Base-by-base conservation (phyloP, 306 rosid genomes). In the Biancaea sappan region DNA sequence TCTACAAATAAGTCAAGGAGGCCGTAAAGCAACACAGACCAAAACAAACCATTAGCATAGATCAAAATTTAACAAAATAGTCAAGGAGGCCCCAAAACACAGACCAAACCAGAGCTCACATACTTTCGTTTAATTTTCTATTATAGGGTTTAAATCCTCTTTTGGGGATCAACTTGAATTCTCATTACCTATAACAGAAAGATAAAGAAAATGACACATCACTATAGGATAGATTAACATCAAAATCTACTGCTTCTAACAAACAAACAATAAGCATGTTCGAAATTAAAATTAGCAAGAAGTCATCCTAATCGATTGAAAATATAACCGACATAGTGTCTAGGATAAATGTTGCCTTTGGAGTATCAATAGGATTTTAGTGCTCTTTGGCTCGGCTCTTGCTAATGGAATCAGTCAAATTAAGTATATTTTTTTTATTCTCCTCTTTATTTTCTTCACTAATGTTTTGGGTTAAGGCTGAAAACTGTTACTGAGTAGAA, bases 341-440 rank as follows among this genome's bases (percentile, higher is more conserved):
- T 73, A 85, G 91, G 72, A 60, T 77, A 72, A 87, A 89, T 80
- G 66, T 88, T 31, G 76, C 78, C 47, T 76, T 84, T 4, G 93
- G 93, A 52, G 43, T 92, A 51, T 85, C 97, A 0, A 92, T 69
- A 80, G 28, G 80, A 67, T 80, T 63, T 82, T 89, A 91, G 96
- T 89, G 58, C 91, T 92, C 16, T 84, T 75, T 76, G 88, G 91
- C 72, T 89, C 96, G 1, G 96, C 97, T 72, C 91, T 92, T 60
- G 28, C 80, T 32, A 91, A 88, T 76, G 97, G 90, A 62, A 63
- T 92, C 74, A 88, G 86, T 83, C 97, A 92, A 67, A 83, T 92
- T 79, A 92, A 89, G 97, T 92, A 68, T 64, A 93, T 74, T 74
- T n/a, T n/a, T 60, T n/a, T 12, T 48, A 62, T 74, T 78, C 83